Evolutionary conservation across 306 rosid species (phyloP), one percentile per base, ranked within the genome.

Genomic region (Ormosia emarginata): DNA sequence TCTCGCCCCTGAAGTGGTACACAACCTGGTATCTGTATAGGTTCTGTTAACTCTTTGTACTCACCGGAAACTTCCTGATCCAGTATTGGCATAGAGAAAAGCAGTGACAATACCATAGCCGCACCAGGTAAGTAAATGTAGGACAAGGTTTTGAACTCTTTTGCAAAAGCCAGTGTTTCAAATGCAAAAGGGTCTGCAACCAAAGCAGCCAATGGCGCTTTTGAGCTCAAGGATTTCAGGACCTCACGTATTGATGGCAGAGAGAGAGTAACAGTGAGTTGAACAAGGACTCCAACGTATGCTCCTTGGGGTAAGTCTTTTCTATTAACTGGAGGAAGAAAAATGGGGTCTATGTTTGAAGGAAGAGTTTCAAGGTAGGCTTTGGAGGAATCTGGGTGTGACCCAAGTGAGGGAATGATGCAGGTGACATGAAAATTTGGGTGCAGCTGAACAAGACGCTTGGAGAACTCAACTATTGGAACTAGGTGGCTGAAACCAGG

Each of bases 401-500:
- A 71, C 1, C 79, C 85, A 70, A 78, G 77, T 50, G 82, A 64
- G 71, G 91, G 85, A 70, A 88, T 15, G 73, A 88, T 86, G 86
- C 89, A 88, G 0, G 85, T 80, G 62, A 88, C 55, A 10, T 71
- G 88, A 14, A 86, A 78, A 46, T 81, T 67, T 6, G 77, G 89
- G 55, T 81, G 83, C 1, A 33, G 75, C 0, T 53, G 34, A 15
- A 86, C 2, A 8, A 88, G 78, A 29, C 80, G 8, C 43, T 86
- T 88, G 2, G 69, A n/a, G 70, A 88, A 82, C 34, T 88, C 91
- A 4, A 74, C 3, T 33, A 86, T 32, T 1, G 91, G 86, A 8
- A 85, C 82, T 15, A 85, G 52, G 71, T 86, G 89, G 52, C 76
- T 79, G 44, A 81, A 86, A 34, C 87, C 89, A 6, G 87, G 86